Evolutionary conservation across 2,329 filamentous ascomycete species (phyloP).

Genomic region (Parasarocladium wereldwijsianum): DNA sequence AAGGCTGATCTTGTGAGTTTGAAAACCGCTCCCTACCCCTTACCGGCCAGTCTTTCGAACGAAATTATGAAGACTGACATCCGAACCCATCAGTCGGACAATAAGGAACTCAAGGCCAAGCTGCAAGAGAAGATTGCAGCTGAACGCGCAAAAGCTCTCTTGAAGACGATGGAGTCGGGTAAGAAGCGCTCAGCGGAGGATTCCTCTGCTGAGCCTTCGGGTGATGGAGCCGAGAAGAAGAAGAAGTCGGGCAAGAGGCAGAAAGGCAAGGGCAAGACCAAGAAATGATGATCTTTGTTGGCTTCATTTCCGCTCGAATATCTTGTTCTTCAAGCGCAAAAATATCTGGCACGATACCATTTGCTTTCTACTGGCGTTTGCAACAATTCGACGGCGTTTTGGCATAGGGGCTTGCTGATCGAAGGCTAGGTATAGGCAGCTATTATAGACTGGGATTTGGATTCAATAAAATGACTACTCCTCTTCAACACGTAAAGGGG

Average conservation of each 20-base stretch:
- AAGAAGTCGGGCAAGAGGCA: conserved; percentile 19
- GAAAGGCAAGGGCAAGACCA: conserved; percentile 15
- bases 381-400: too few species aligned
- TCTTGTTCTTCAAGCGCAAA: too few species aligned
- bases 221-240: conserved; percentile 10
- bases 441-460: too few species aligned
- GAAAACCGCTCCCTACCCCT: background rate
- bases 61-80: background rate
- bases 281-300: too few species aligned
- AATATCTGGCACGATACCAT: too few species aligned
- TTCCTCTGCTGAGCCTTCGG: conserved; percentile 11
- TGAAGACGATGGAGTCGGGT: conserved; percentile 26
- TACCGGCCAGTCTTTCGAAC: background rate
- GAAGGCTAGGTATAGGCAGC: too few species aligned
- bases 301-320: too few species aligned
- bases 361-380: too few species aligned
- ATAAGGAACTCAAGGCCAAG: conserved; percentile 35
- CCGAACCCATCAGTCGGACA: conserved; percentile 24
- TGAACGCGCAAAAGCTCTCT: conserved; percentile 36
- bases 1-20: conserved; percentile 59
- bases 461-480: too few species aligned
- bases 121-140: conserved; percentile 41
- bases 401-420: too few species aligned
- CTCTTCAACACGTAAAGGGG: too few species aligned
- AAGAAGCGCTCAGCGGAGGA: conserved; percentile 29